These are phyloP conservation scores for Melastoma malabathricum DNA, from an alignment of 345 rosid genomes.

Conservation along the genomic window DNA sequence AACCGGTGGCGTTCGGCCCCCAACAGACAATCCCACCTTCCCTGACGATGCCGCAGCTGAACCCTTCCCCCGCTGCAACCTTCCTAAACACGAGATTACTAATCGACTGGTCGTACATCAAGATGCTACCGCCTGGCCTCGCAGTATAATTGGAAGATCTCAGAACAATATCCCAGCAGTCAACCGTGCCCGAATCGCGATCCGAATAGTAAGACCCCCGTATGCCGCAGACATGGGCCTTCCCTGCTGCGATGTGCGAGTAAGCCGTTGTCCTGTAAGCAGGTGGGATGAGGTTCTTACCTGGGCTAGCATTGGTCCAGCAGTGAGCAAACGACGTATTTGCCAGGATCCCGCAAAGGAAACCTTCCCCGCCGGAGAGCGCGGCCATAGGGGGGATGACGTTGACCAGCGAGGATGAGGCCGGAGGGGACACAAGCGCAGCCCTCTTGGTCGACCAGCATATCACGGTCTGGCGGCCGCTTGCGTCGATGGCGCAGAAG, in stretches of 20 bases:
- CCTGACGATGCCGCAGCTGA: slow-evolving; percentile 69
- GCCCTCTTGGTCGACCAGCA: slow-evolving; percentile 60
- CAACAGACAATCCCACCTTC: slow-evolving; percentile 68
- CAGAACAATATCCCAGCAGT: slow-evolving; percentile 59
- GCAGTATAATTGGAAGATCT: slow-evolving; percentile 21
- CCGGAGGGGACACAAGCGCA: slow-evolving; percentile 20
- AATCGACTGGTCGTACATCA: slow-evolving; percentile 32
- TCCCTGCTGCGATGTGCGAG: slow-evolving; percentile 74
- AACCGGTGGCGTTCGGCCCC: slow-evolving; percentile 47
- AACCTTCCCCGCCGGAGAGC: slow-evolving; percentile 66
- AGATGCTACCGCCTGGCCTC: slow-evolving; percentile 19
- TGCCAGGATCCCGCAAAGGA: slow-evolving; percentile 63
- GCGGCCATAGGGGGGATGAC: slow-evolving; percentile 45
- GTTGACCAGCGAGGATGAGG: slow-evolving; percentile 12
- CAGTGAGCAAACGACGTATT: slow-evolving; percentile 61
- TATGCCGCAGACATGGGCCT: slow-evolving; percentile 70
- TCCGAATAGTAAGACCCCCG: slow-evolving; percentile 73
- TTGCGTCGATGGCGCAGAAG: slow-evolving; percentile 94
- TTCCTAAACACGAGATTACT: slow-evolving; percentile 35
- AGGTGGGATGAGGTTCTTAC: slow-evolving; percentile 56
- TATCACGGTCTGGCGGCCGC: slow-evolving; percentile 65
- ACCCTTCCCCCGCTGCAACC: slow-evolving; percentile 74
- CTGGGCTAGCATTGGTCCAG: slow-evolving; percentile 38
- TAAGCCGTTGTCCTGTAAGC: slow-evolving; percentile 39
- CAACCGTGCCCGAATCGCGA: slow-evolving; percentile 49